Base-by-base conservation (phyloP, 2,329 filamentous ascomycete species). In the Fusarium udum region DNA sequence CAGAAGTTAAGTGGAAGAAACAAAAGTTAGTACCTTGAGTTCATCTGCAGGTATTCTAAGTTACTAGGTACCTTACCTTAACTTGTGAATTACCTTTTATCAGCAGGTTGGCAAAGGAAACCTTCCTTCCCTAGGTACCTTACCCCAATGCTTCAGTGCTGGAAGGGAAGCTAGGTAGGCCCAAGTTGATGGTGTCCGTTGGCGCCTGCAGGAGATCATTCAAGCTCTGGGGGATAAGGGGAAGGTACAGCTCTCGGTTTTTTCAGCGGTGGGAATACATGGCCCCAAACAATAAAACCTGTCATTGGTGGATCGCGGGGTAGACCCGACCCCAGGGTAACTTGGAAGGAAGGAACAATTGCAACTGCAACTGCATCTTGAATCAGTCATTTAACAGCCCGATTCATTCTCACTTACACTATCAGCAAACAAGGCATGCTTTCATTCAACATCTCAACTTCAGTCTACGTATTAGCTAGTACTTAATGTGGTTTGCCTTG, bases 251-350 rank as follows among this genome's bases (percentile, higher is more conserved):
- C 16, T 24, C 7, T 12, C 12, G 3, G 18, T 24, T 24, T 18
- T 60, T 13, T 24, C 12, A 18, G 26, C 8, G 18, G 16, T 6
- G 7, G n/a, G 10, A 40, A 20, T 67, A 68, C 63, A 22, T 67
- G 20, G 11, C 22, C 37, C 20, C 34, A n/a, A 46, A 39, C 34
- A 46, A 46, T 32, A 37, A 56, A 39, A 51, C 37, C 45, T 58
- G 46, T 36, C 42, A 49, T 39, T 66, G 72, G 63, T 52, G 72
- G 70, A 77, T 78, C 75, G 73, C 64, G 74, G 75, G 75, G 72
- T 73, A 77, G 64, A 48, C 61, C 26, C 28, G 9, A 53, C 46
- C 45, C 31, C 59, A 69, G 59, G 59, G 36, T 65, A 51, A 51
- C 31, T 51, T 51, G 48, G n/a, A 69, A 71, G 55, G 52, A 61